These are phyloP conservation scores for Diaporthe vaccinii DNA, from an alignment of 2,329 filamentous ascomycete genomes.

Conservation along the genomic window DNA sequence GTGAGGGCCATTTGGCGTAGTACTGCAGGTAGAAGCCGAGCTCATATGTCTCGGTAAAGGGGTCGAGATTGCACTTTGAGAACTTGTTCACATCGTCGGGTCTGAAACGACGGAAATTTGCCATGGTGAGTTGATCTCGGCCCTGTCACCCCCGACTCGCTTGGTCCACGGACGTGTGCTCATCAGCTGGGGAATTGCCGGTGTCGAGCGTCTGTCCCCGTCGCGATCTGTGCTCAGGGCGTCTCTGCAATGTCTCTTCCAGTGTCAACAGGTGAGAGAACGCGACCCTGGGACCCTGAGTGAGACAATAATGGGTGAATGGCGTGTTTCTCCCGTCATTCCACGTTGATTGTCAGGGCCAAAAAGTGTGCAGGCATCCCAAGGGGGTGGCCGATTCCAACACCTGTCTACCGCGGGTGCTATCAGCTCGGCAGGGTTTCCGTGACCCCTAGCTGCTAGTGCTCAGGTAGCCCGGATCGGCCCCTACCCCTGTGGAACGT, in stretches of 20 bases:
- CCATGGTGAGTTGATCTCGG: conserved; percentile 66
- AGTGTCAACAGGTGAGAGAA: conserved; percentile 21
- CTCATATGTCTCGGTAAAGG: conserved; percentile 98
- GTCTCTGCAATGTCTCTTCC: neutral
- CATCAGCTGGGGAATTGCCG: conserved; percentile 33
- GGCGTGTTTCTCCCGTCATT: conserved; percentile 27
- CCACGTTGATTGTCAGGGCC: conserved; percentile 29
- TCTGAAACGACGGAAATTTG: conserved; percentile 86
- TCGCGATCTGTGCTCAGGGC: conserved; percentile 28
- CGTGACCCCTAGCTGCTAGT: conserved; percentile 5
- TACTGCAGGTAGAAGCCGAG: conserved; percentile 96
- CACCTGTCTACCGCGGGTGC: neutral
- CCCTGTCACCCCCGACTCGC: conserved; percentile 30
- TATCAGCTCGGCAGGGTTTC: neutral
- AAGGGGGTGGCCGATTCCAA: conserved; percentile 5
- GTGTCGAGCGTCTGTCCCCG: conserved; percentile 5
- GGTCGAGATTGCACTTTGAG: conserved; percentile 95
- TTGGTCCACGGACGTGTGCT: conserved; percentile 25
- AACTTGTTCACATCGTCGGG: conserved; percentile 89
- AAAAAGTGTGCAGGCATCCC: conserved; percentile 19
- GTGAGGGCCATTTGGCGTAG: conserved; percentile 92
- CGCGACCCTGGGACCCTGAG: neutral
- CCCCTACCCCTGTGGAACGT: conserved; percentile 20
- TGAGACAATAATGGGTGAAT: conserved; percentile 22
- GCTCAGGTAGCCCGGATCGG: conserved; percentile 13